A percentile compares a stretch with the other conserved stretches of the same genome.
These are phyloP conservation scores for Rhodotorula sp. DNA, from an alignment of 1,284 basidiomycete species.

Conservation along the genomic window DNA sequence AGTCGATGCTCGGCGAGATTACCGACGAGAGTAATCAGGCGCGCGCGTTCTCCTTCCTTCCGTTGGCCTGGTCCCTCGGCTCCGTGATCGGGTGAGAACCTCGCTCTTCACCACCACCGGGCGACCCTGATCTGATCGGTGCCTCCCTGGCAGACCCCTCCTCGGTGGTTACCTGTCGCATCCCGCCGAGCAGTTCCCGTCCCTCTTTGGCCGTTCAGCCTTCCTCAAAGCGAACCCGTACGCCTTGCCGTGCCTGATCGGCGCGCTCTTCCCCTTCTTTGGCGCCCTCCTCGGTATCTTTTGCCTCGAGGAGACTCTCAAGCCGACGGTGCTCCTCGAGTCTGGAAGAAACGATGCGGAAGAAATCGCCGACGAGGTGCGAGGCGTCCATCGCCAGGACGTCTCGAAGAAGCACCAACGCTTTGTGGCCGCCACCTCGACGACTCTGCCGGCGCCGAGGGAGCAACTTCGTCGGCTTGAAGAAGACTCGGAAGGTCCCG, in stretches of 20 bases:
- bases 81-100: conserved; percentile 36
- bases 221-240: conserved; percentile 48
- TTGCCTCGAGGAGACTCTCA: conserved; percentile 48
- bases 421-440: conserved; percentile 20
- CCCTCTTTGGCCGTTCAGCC: conserved; percentile 23
- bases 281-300: conserved; percentile 46
- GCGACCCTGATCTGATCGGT: neutral
- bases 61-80: conserved; percentile 40
- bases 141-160: conserved; percentile 19
- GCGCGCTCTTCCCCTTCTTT: conserved; percentile 45
- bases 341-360: neutral
- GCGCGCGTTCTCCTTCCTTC: conserved; percentile 42
- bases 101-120: neutral
- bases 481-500: conserved; percentile 10
- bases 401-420: conserved; percentile 12
- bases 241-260: conserved; percentile 49
- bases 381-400: neutral
- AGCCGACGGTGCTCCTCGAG: neutral
- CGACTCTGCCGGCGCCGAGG: conserved; percentile 20
- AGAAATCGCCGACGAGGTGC: neutral
- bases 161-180: conserved; percentile 47
- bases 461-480: conserved; percentile 14
- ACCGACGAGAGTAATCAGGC: conserved; percentile 45
- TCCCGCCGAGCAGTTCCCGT: conserved; percentile 45
- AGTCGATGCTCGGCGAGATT: conserved; percentile 46